A percentile compares a stretch with the other conserved stretches of the same genome.
Conservation (phyloP, 1,139 yeast species). For the Yamadazyma sp. region DNA sequence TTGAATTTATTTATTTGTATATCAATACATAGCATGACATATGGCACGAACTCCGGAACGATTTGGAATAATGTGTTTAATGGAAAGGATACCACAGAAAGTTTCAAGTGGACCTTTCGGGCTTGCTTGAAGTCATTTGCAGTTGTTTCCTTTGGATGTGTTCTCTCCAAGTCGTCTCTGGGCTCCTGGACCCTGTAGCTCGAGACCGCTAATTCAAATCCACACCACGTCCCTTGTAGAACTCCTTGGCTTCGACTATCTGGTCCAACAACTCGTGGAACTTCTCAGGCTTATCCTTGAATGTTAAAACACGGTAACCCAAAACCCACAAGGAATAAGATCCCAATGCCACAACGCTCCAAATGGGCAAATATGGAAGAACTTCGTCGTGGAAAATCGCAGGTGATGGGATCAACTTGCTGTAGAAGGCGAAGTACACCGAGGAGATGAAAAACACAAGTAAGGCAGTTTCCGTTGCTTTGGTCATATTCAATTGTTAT, state of each 20-base stretch:
- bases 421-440: constrained; percentile 52
- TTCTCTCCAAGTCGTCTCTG: no score
- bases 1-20: constrained; percentile 2
- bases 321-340: constrained; percentile 69
- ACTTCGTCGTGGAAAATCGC: constrained; percentile 50
- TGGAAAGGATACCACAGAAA: no score
- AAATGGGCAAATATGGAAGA: constrained; percentile 67
- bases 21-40: neutral
- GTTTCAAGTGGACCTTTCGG: no score
- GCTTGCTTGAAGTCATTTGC: no score
- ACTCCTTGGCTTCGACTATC: constrained; percentile 65
- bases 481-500: constrained; percentile 48
- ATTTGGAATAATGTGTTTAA: no score
- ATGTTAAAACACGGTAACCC: constrained; percentile 70
- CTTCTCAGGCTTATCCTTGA: constrained; percentile 72
- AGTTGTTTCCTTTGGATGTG: no score
- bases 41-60: no score
- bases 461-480: constrained; percentile 63
- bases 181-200: no score
- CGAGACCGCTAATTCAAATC: constrained; percentile 36
- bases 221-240: constrained; percentile 58
- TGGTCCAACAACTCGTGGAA: constrained; percentile 63
- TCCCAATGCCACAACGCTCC: constrained; percentile 72
- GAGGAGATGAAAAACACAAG: constrained; percentile 48
- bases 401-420: constrained; percentile 60